phyloP scores from a whole-genome alignment of 108 stramenopile species.

The Schizochytrium sp. region DNA sequence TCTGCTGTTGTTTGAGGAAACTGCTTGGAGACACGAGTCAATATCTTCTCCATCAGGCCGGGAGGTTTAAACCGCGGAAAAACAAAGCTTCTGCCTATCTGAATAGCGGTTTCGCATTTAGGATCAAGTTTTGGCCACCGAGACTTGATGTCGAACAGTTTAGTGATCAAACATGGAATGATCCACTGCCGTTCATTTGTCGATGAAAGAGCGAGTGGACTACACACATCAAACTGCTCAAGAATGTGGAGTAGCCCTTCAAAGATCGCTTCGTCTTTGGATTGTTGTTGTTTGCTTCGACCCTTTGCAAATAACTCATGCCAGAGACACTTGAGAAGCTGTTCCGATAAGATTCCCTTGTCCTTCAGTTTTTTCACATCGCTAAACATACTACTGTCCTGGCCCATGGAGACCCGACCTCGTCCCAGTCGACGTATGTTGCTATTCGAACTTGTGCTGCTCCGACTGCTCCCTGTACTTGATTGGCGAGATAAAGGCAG shows the following conservation, averaged over 20 bases:
- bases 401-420: background rate
- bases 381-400: background rate
- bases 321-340: constrained; percentile 28
- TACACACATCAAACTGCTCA: constrained; percentile 54
- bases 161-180: constrained; percentile 55
- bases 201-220: background rate
- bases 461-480: background rate
- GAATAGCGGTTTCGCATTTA: background rate
- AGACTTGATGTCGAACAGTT: background rate
- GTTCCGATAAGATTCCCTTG: constrained; percentile 31
- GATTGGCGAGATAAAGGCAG: background rate
- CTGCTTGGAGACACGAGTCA: background rate
- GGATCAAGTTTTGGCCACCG: constrained; percentile 8
- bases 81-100: constrained; percentile 34
- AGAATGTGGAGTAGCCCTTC: constrained; percentile 46
- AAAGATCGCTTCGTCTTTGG: background rate
- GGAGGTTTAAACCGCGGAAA: constrained; percentile 47
- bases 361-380: constrained; percentile 25
- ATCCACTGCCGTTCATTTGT: constrained; percentile 16
- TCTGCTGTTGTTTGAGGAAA: constrained; percentile 4
- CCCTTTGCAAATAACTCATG: constrained; percentile 11
- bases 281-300: background rate
- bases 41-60: constrained; percentile 42
- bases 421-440: background rate
- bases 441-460: background rate